Base-by-base conservation (phyloP, 352 stramenopile species). In the Phytophthora ramorum region DNA sequence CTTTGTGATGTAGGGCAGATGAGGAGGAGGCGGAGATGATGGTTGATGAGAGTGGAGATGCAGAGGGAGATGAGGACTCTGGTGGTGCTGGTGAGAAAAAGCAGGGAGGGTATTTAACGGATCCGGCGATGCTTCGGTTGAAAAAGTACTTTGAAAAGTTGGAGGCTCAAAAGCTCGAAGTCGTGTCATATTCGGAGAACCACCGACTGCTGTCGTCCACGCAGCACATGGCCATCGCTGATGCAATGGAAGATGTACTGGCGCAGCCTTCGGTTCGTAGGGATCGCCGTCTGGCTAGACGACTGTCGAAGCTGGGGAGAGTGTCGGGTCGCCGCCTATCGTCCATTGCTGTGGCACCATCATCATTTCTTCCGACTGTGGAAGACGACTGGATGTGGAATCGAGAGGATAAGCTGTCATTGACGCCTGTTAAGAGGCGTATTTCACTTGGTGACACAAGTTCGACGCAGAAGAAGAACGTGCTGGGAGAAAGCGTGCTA, bases 241-340 rank as follows among this genome's bases (percentile, higher is more conserved):
- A 93, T 40, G 86, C 86, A 2, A 92, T 94, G 80, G 86, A 94
- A 53, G 73, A 85, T 34, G 66, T 89, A 38, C 64, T 94, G 20
- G 81, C 86, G 14, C 73, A 87, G 32, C 75, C 82, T 32, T 94
- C 84, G 3, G 32, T 78, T 37, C 76, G 84, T 47, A 83, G 87
- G 54, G 77, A 87, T 17, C 82, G 81, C 41, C 86, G 81, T 28
- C 69, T 87, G 16, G 86, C 86, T 10, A 75, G 83, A 13, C 64
- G 86, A 2, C 61, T 90, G 6, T 91, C 86, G 37, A 80, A 84
- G 14, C 62, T 93, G 5, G 82, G 78, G 10, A 73, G 85, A 40
- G 82, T 89, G 30, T 78, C 79, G 1, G 81, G 71, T 2, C 76
- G 81, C 3, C 67, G 74, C 22, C 50, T 90, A 14, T 91, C 83